phyloP scores from a whole-genome alignment of 31 red algal genomes.

The Porphyra umbilicalis region DNA sequence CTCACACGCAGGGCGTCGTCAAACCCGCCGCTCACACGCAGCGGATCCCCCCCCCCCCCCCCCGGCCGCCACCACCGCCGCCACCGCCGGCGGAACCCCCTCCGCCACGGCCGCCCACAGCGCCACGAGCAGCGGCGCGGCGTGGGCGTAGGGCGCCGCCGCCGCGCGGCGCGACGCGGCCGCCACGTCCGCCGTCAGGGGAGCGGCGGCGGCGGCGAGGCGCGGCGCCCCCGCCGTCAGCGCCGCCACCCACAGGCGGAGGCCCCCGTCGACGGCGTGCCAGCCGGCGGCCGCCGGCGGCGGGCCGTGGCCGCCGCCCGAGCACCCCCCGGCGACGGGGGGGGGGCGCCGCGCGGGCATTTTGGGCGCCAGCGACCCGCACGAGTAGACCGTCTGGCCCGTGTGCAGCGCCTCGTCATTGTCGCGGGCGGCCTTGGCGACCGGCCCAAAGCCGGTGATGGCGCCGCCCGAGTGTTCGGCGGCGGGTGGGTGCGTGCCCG shows the following conservation, averaged over 20 bases:
- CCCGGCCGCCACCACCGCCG: background rate
- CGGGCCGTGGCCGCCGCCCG: background rate
- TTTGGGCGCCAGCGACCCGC: slow-evolving; percentile 92
- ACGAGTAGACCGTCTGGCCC: slow-evolving; percentile 86
- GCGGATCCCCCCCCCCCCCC: background rate
- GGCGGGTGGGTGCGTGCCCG: too few relatives aligned
- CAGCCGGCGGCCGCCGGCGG: background rate
- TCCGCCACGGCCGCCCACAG: background rate
- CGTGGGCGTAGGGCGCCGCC: background rate
- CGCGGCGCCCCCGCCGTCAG: background rate
- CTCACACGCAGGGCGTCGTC: background rate
- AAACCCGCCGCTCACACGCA: too few relatives aligned
- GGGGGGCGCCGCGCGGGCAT: slow-evolving; percentile 6
- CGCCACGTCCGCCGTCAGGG: background rate
- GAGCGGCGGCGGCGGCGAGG: background rate
- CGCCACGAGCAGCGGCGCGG: background rate
- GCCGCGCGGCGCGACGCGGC: background rate
- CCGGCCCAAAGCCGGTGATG: slow-evolving; percentile 26
- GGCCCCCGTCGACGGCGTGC: background rate
- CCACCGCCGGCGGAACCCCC: background rate
- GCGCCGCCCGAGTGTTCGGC: background rate
- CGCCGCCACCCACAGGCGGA: background rate
- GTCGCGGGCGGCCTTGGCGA: slow-evolving; percentile 63
- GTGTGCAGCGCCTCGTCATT: slow-evolving; percentile 70
- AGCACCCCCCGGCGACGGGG: background rate